phyloP scores from a whole-genome alignment of 2,329 filamentous ascomycete species.

The Verticillium dahliae region DNA sequence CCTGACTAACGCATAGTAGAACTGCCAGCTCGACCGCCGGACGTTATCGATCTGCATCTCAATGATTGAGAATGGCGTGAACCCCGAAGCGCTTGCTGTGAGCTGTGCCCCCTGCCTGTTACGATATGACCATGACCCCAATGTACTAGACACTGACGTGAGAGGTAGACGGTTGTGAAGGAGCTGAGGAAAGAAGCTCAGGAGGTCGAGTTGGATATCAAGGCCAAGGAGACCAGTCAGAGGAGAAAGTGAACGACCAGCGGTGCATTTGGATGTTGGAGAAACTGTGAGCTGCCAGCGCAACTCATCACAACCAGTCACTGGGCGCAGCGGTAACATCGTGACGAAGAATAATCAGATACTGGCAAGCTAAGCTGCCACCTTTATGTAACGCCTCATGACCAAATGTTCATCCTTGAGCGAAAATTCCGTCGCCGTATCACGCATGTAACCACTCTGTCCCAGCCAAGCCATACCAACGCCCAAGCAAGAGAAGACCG shows the following conservation, averaged over 20 bases:
- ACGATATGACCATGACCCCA: not conserved
- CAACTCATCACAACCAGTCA: not conserved
- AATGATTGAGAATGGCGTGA: constrained; percentile 94
- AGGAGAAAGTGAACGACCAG: not conserved
- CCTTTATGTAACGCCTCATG: not conserved
- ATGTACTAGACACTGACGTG: not conserved
- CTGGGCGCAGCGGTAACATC: not conserved
- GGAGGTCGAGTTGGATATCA: constrained; percentile 18
- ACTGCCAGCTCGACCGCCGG: constrained; percentile 85
- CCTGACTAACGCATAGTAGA: constrained; percentile 44
- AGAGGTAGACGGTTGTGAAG: constrained; percentile 48
- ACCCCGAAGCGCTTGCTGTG: constrained; percentile 91
- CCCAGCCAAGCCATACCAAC: not conserved
- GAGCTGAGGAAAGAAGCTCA: constrained; percentile 52
- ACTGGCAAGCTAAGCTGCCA: not conserved
- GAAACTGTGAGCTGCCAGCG: too few species aligned
- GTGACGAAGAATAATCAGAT: not conserved
- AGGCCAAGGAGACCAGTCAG: not conserved
- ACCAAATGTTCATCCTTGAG: not conserved
- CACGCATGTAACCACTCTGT: not conserved
- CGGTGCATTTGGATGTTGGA: not conserved
- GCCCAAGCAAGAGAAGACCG: not conserved
- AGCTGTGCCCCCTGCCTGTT: constrained; percentile 21
- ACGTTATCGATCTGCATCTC: constrained; percentile 93
- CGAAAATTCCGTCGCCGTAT: not conserved